Evolutionary conservation across 371 early-diverging fungal genomes (phyloP).

Genomic region (Astathelohania contejeani): DNA sequence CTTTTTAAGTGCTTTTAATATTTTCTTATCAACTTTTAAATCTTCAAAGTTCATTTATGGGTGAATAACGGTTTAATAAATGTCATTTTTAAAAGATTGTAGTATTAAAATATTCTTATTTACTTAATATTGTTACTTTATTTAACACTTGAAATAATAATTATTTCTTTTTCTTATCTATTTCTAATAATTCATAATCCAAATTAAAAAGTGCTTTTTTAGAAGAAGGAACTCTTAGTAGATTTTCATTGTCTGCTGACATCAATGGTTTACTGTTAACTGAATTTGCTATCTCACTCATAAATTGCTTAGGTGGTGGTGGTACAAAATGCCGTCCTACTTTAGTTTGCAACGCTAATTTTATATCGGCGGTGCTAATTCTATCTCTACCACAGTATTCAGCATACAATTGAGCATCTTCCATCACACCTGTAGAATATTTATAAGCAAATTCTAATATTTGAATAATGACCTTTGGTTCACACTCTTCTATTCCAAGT

Average conservation of each 20-base stretch:
- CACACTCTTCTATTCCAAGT: constrained; percentile 76
- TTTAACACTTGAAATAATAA: constrained; percentile 9
- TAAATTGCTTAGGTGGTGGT: constrained; percentile 50
- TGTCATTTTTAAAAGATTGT: too few species aligned
- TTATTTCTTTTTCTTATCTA: constrained; percentile 24
- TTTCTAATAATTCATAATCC: constrained; percentile 23
- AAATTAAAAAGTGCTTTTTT: constrained; percentile 14
- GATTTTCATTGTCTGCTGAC: constrained; percentile 39
- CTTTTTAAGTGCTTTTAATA: constrained; percentile 54
- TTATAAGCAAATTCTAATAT: constrained; percentile 83
- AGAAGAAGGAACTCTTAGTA: constrained; percentile 41
- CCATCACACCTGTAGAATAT: constrained; percentile 74
- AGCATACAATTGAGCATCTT: constrained; percentile 74
- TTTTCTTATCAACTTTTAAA: too few species aligned
- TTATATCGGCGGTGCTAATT: constrained; percentile 71
- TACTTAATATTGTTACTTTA: too few species aligned
- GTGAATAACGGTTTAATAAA: too few species aligned
- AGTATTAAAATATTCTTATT: too few species aligned
- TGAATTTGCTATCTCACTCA: constrained; percentile 47
- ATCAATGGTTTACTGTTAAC: constrained; percentile 47
- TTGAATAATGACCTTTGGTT: constrained; percentile 81
- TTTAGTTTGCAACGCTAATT: constrained; percentile 64
- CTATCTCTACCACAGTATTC: constrained; percentile 70
- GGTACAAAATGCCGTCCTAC: constrained; percentile 52
- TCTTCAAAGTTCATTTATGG: too few species aligned